Conservation (phyloP, 805 yeast species). For the Wickerhamiella azymoides region DNA sequence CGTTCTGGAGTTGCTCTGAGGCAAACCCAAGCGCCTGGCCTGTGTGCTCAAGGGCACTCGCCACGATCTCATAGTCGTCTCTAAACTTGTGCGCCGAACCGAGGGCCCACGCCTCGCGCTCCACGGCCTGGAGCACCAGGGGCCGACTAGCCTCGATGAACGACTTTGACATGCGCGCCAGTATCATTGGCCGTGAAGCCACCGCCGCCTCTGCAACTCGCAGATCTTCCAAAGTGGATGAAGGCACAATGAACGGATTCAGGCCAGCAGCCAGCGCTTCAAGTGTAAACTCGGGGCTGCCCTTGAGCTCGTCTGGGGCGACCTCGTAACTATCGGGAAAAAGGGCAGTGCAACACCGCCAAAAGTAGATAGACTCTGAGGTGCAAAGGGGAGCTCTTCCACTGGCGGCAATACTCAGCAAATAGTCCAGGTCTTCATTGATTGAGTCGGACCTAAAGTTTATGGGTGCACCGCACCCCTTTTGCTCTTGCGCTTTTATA, state of each 20-base stretch:
- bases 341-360: background rate
- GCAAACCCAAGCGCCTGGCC: slow-evolving; percentile 2
- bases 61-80: background rate
- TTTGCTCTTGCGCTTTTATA: background rate
- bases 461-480: background rate
- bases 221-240: background rate
- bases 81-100: background rate
- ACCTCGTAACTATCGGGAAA: background rate
- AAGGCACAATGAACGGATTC: background rate
- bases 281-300: background rate
- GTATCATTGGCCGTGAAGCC: background rate
- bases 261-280: background rate
- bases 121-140: background rate
- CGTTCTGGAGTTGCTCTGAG: background rate
- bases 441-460: background rate
- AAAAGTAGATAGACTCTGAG: background rate
- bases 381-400: background rate
- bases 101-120: slow-evolving; percentile 1
- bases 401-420: background rate
- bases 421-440: background rate
- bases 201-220: background rate
- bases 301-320: background rate
- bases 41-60: background rate
- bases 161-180: background rate
- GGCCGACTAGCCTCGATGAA: background rate